Base-by-base conservation (phyloP, 2,329 filamentous ascomycete species). In the Ceratocystis destructans region DNA sequence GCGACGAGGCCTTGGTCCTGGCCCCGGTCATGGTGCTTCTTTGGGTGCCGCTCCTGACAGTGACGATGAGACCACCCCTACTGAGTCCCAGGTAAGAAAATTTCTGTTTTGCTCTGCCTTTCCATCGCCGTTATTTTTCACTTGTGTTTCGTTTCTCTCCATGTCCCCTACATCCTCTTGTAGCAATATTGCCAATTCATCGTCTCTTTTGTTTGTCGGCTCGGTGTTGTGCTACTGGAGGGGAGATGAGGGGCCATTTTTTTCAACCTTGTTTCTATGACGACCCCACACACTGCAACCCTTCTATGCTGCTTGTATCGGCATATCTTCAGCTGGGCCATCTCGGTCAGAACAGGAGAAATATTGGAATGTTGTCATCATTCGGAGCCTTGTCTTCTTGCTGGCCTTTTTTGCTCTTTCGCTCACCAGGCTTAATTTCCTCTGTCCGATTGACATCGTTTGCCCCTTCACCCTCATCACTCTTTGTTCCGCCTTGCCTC, bases 51-150 rank as follows among this genome's bases (percentile, higher is more conserved):
- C 90, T 69, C 89, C 90, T 71, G 94, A 99, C 78, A 97, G 94
- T 77, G 94, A 99, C 75, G 94, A 99, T 86, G 94, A 97, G 75
- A 89, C 90, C 71, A 87, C 87, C 72, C 93, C 92, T 71, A 96
- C 93, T 70, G 94, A 99, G 81, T 91, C 87, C 73, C 93, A 99
- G 88, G 94, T 97, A 87, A 74, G 87, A 44, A 31, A n/a, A 10
- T 33, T 50, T 20, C 41, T 63, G 65, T 57, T 50, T 41, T 20
- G 45, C 20, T 37, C 44, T 44, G 37, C n/a, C n/a, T 44, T 17
- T 10, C 61, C 33, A 31, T 15, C 69, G 25, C 48, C 67, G 68
- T 69, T 68, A 66, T 33, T 68, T 31, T 64, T 50, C 45, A n/a
- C 37, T 41, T 59, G n/a, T n/a, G 17, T 5, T 64, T 57, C 64